Base-by-base conservation (phyloP, 768 basidiomycete species). In the Kwoniella dendrophila region DNA sequence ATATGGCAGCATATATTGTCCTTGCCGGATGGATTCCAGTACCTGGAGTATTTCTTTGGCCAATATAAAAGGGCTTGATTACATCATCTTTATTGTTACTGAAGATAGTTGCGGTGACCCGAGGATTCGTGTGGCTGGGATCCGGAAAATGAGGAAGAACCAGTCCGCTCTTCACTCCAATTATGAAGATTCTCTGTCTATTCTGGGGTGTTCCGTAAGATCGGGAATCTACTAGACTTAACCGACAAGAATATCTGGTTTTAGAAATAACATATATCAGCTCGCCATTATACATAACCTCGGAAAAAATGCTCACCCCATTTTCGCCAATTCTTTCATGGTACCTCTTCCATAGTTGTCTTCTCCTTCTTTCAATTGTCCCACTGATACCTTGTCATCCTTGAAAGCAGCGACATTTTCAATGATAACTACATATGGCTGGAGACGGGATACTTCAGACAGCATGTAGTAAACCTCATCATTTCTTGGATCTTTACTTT, bases 201-300 rank as follows among this genome's bases (percentile, higher is more conserved):
- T 70, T 65, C 50, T 73, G 71, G 2, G 71, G 71, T 33, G 62
- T 63, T 1, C 71, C 71, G 49, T 64, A 73, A 2, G 56, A 22
- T 38, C 71, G 36, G 8, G 59, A 34, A 41, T 70, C 66, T 10
- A 73, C 52, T 0, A 68, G 11, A 1, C 56, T 66, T 4, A 70
- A 29, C n/a, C 65, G 50, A 33, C 50, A 59, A 29, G 69, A 62
- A 41, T 72, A 72, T 7, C 69, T 63, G 36, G 10, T 4, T 16
- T 50, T 27, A 36, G 2, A 29, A 56, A 49, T 16, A 24, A 30
- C 4, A 56, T 32, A 26, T 26, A 20, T 62, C 45, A 56, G 59
- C 26, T 8, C 8, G 29, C 26, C 16, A 22, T 33, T 49, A 2
- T n/a, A 12, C 40, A 20, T 3, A 48, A 41, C 16, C 18, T 5